Conservation (phyloP, 495 filamentous ascomycete genomes). For the Hamigera avellanea region DNA sequence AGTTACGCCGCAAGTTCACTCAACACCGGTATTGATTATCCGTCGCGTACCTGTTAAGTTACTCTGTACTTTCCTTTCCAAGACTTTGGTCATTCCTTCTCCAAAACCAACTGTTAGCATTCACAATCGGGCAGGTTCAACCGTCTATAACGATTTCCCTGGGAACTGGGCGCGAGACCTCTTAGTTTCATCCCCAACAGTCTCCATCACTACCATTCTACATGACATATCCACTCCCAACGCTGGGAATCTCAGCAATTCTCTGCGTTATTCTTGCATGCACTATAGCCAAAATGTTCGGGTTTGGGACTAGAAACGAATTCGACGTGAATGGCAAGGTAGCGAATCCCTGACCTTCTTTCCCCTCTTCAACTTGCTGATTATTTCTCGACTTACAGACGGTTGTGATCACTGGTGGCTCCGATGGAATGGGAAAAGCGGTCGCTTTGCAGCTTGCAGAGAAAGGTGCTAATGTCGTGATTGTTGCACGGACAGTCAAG, state of each 20-base stretch:
- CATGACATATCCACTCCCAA: constrained; percentile 15
- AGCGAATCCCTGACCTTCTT: constrained; percentile 6
- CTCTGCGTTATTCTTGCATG: constrained; percentile 35
- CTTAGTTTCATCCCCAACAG: neutral
- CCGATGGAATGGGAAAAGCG: constrained; percentile 79
- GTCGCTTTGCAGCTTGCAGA: constrained; percentile 59
- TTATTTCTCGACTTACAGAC: constrained; percentile 45
- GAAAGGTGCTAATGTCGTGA: constrained; percentile 78
- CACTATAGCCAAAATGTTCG: constrained; percentile 46
- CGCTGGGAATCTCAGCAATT: constrained; percentile 30
- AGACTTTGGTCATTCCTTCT: no score
- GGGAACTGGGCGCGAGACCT: no score
- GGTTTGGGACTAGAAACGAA: constrained; percentile 56
- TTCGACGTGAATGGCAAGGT: constrained; percentile 76
- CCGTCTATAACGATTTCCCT: no score
- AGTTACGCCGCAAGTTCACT: no score
- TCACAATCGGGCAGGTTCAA: no score
- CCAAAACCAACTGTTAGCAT: no score
- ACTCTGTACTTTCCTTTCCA: no score
- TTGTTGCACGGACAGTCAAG: constrained; percentile 63
- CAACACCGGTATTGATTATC: no score
- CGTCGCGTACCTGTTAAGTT: no score
- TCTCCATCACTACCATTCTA: no score
- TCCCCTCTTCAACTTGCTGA: neutral
- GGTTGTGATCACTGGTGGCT: constrained; percentile 80